These are phyloP conservation scores for Ophiocordyceps unilateralis DNA, from an alignment of 2,329 filamentous ascomycete genomes.

Conservation along the genomic window DNA sequence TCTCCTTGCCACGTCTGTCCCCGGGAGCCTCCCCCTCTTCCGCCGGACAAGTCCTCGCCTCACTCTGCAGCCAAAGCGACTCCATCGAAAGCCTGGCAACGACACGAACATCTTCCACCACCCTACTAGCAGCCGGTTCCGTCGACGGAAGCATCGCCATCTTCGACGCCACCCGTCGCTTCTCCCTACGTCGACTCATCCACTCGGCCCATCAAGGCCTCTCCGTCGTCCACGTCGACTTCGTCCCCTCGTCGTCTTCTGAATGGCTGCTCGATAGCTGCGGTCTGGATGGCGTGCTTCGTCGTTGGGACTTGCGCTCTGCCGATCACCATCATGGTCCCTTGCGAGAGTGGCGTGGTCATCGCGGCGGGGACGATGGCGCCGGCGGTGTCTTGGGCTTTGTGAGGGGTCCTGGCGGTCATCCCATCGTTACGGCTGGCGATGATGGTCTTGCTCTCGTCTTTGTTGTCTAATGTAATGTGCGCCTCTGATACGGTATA, in stretches of 20 bases:
- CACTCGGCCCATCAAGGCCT: conserved; percentile 72
- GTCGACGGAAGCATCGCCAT: conserved; percentile 67
- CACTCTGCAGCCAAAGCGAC: conserved; percentile 59
- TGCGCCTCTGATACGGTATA: no score
- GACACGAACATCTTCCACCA: conserved; percentile 25
- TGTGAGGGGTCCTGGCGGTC: conserved; percentile 61
- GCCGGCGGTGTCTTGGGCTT: conserved; percentile 77
- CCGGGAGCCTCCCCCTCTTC: conserved; percentile 13
- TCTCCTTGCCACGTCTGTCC: conserved; percentile 57
- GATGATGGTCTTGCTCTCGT: conserved; percentile 63
- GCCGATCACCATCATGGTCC: conserved; percentile 41
- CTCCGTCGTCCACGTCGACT: conserved; percentile 85
- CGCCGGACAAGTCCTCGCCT: conserved; percentile 54
- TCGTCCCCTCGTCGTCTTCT: conserved; percentile 32
- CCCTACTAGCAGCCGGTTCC: conserved; percentile 45
- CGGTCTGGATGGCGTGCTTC: conserved; percentile 82
- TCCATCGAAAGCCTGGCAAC: conserved; percentile 65
- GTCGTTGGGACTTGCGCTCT: conserved; percentile 63
- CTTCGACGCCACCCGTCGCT: conserved; percentile 73
- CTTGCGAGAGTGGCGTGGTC: conserved; percentile 78
- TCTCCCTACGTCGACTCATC: conserved; percentile 72
- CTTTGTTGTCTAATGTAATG: no score
- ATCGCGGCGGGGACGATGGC: conserved; percentile 67
- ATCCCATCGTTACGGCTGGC: conserved; percentile 70
- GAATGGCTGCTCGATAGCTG: conserved; percentile 64